phyloP scores from a whole-genome alignment of 176 grass and related monocot genomes.

The Lolium multiflorum region DNA sequence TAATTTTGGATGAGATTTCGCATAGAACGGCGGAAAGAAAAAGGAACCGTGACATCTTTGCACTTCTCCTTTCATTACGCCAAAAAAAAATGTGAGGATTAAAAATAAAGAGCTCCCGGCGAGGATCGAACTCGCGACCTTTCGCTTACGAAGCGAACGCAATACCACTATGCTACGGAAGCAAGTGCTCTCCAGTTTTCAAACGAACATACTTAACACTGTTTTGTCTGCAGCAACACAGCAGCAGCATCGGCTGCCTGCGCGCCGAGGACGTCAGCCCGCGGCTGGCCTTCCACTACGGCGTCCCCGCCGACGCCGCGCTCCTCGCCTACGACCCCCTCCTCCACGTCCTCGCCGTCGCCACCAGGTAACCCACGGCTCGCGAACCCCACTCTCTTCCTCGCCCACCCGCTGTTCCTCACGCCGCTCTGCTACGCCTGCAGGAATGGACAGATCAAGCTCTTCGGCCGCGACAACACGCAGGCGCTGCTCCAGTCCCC shows the following conservation, averaged over 20 bases:
- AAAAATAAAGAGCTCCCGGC: conserved; percentile 59
- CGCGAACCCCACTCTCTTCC: neutral
- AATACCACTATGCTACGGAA: conserved; percentile 78
- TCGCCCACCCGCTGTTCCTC: neutral
- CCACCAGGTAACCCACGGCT: conserved; percentile 64
- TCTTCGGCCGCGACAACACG: conserved; percentile 88
- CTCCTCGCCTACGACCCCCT: conserved; percentile 74
- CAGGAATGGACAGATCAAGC: conserved; percentile 95
- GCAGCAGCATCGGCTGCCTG: conserved; percentile 41
- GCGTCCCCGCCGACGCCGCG: conserved; percentile 69
- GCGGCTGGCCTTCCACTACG: conserved; percentile 80
- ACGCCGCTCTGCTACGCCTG: neutral
- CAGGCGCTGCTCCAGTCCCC: conserved; percentile 87
- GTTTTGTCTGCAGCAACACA: neutral
- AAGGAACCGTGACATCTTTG: no score
- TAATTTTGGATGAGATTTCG: neutral
- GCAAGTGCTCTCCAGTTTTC: neutral
- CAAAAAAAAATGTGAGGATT: no score
- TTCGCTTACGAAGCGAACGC: conserved; percentile 96
- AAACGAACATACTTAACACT: accelerated
- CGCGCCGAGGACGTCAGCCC: conserved; percentile 84
- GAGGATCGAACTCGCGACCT: conserved; percentile 93
- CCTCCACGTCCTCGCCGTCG: conserved; percentile 73
- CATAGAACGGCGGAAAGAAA: neutral
- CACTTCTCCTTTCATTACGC: no score